phyloP scores from a whole-genome alignment of 192 early-diverging fungal species.

The Gamsiella multidivaricata region DNA sequence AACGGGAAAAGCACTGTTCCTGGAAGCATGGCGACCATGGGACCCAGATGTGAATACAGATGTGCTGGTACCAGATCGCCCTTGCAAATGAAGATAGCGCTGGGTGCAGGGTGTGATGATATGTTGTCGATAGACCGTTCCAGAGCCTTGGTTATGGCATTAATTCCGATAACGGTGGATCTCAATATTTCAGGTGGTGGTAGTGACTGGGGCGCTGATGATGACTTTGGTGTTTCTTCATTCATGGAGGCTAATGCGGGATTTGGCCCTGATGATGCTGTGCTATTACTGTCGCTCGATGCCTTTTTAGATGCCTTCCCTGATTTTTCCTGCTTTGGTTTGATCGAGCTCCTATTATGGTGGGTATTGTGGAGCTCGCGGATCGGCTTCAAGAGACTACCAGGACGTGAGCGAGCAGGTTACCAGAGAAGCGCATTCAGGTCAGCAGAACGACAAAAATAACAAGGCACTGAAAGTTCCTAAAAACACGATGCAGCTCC shows the following conservation, averaged over 20 bases:
- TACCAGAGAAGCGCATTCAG: too few relatives aligned
- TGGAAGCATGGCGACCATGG: slow-evolving; percentile 45
- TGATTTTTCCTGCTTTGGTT: slow-evolving; percentile 10
- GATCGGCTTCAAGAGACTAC: slow-evolving; percentile 32
- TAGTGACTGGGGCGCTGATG: neutral
- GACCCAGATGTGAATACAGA: slow-evolving; percentile 32
- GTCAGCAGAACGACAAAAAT: too few relatives aligned
- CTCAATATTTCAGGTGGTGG: slow-evolving; percentile 14
- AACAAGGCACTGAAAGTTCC: too few relatives aligned
- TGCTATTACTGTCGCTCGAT: neutral
- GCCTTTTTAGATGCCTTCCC: neutral
- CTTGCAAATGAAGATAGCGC: slow-evolving; percentile 38
- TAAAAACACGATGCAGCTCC: too few relatives aligned
- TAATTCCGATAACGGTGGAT: slow-evolving; percentile 29
- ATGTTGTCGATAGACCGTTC: slow-evolving; percentile 40
- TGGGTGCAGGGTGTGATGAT: slow-evolving; percentile 12
- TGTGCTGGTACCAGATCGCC: slow-evolving; percentile 35
- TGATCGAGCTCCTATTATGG: neutral
- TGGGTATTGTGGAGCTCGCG: slow-evolving; percentile 10
- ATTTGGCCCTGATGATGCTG: slow-evolving; percentile 2
- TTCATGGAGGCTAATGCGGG: neutral
- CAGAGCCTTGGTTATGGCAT: slow-evolving; percentile 33
- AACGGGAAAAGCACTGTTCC: slow-evolving; percentile 27
- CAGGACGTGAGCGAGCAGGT: too few relatives aligned
- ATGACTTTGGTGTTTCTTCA: neutral